Base-by-base conservation (phyloP, 345 rosid genomes). In the Eucalyptus lansdowneana region DNA sequence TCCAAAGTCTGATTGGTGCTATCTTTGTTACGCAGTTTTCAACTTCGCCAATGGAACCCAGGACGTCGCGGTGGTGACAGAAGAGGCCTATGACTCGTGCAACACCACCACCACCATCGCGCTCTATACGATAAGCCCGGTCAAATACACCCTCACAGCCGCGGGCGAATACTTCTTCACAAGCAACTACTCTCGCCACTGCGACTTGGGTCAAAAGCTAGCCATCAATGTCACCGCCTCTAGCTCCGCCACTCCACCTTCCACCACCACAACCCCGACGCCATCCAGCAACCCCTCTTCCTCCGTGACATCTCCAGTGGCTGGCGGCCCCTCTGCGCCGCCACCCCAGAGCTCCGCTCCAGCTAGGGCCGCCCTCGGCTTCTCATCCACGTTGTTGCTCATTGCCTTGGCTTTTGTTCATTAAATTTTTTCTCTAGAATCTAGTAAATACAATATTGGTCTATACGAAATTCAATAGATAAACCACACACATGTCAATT, bases 181-280 rank as follows among this genome's bases (percentile, higher is more conserved):
- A 37, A 92, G 96, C 90, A 90, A 90, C 51, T 5, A 90, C 83
- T 62, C 89, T 56, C 89, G 90, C 51, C 95, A 94, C 90, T 94
- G 95, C 25, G 31, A 89, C 53, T 58, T 88, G 40, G 95, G 96
- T 69, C 97, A 95, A 88, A 93, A 93, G 91, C 95, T 95, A 5
- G 40, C 94, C 87, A 86, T 95, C 80, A 83, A 90, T 40, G 95
- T 95, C 49, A 90, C 91, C 31, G 58, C 81, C 51, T 56, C 90
- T 10, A 34, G 90, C 89, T 29, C 90, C 40, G 8, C 88, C 51
- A 8, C 86, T 14, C 4, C 90, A 17, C 7, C 91, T 9, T n/a
- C 91, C 25, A 2, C 89, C 58, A 40, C 89, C 44, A 91, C 91
- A 16, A 50, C 94, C 54, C 92, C 93, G 5, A 37, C 25, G 19